Evolutionary conservation across 2,329 filamentous ascomycete genomes (phyloP), one percentile per base, ranked within the genome.

Genomic region (Alternaria triticina): DNA sequence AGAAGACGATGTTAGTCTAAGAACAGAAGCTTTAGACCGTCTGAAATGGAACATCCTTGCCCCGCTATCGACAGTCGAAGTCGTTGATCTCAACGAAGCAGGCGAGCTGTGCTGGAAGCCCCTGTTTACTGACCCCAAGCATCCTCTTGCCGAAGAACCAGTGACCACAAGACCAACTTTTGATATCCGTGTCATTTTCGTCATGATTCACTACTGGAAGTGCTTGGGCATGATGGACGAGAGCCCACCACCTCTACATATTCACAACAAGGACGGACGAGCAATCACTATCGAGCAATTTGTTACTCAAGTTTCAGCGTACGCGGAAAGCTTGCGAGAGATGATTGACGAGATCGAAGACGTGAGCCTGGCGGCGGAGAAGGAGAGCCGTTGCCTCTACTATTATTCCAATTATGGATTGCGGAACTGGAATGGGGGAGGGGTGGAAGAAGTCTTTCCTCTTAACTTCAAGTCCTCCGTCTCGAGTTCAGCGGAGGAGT

Each of bases 161-260:
- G 33, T n/a, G 3, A 40, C 33, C 33, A 0, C 33, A n/a, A 15
- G 0, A 40, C 15, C 33, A n/a, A 40, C 15, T 40, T 40, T 1
- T 1, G 1, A 3, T 0, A 40, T 40, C 15, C 15, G 0, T 40
- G 1, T 40, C 33, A n/a, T n/a, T 1, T 1, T 40, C 0, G 33
- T 1, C 15, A n/a, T n/a, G 33, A n/a, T 40, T 2, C 0, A 10
- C 1, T 3, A 40, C 4, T 40, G 33, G 33, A 1, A 40, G 1
- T 40, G 33, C 33, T n/a, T 40, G 33, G 33, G 33, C 7, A 40
- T 40, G 33, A n/a, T 40, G 0, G 33, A 40, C 1, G 8, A 40
- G 33, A 40, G 15, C 4, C 33, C 33, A 40, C 33, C 33, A n/a
- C 33, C 33, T 40, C 2, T 40, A n/a, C 33, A 1, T 15, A 40